Evolutionary conservation across 495 filamentous ascomycete species (phyloP), one percentile per base, ranked within the genome.

Genomic region (Diplogelasinospora grovesii): DNA sequence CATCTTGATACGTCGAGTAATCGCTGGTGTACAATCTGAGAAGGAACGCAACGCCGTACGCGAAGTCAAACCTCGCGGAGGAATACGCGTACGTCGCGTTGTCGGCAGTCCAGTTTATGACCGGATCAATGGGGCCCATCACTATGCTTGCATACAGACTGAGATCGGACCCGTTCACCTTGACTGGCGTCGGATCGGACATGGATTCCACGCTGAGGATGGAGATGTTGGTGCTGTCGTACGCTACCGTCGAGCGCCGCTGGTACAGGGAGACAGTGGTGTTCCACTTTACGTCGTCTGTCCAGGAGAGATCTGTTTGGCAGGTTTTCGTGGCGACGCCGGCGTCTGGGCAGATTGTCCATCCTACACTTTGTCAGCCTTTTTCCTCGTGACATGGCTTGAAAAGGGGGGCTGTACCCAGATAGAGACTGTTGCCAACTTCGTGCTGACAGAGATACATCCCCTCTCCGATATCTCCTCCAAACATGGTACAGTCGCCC

Each of bases 161-260:
- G 9, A 20, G 16, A 8, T 18, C 23, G 4, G 24, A n/a, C 8
- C 23, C 34, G 10, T 36, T 15, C 3, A 45, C 19, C 23, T 45
- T 29, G 33, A 30, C 27, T n/a, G 16, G 24, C 8, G n/a, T 8
- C 1, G 33, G 24, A 3, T 36, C 33, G 16, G 41, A 37, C 24
- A 45, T 5, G 24, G 18, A 8, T 25, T 45, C 41, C 2, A 45
- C 41, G 26, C 41, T 38, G 14, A 45, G 22, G 25, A 45, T 45
- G 24, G 41, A 45, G 6, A 45, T 45, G 15, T 45, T 45, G 25
- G 8, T 19, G 4, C 41, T 23, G 41, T 45, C 41, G 13, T 45
- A 45, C 0, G 34, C 41, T 1, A 45, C 41, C 2, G 41, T 45
- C 16, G 41, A 33, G 16, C 15, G 4, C 4, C 41, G 41, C 10